Evolutionary conservation across 1,284 basidiomycete genomes (phyloP), one percentile per base, ranked within the genome.

Genomic region (Trametes versicolor): DNA sequence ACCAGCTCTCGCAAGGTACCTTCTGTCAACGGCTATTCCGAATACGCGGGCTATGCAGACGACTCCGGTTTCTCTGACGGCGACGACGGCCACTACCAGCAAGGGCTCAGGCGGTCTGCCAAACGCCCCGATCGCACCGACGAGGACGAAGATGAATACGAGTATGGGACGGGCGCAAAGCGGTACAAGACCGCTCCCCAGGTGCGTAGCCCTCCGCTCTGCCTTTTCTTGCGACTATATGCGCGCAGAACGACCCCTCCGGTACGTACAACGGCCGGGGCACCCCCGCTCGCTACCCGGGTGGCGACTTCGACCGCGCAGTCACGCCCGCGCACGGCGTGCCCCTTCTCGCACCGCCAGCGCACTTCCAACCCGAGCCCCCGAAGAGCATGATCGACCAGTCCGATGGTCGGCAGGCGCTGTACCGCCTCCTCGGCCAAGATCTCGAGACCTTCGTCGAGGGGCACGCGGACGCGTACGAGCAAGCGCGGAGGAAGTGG

Each of bases 401-500:
- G 15, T 23, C 12, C 19, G 53, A 39, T 1, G 37, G 43, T 1
- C 65, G 69, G 15, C 68, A 72, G 50, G 71, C 68, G 3, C 36
- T 77, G 27, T 70, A 67, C 36, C 68, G 61, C 19, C 64, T 77
- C 0, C 66, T 77, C 1, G 75, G 75, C 21, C 71, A 72, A 37
- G 74, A 75, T 27, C 63, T 75, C 15, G 72, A 75, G 27, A 64
- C 60, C 12, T 72, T 69, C 51, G 69, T 71, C 19, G 69, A 72
- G 23, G 69, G 64, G 6, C 71, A 75, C 59, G 60, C 68, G 19
- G 68, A 73, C 25, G 63, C 62, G 12, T 77, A 77, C 59, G 71
- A 73, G 39, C 68, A 73, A 37, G 69, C 75, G 21, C 71, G 72
- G 64, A 75, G 73, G 65, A 74, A 70, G 45, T 77, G 75, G 75